Conservation (phyloP, 179 eudicot genomes). For the Camellia oleifera region DNA sequence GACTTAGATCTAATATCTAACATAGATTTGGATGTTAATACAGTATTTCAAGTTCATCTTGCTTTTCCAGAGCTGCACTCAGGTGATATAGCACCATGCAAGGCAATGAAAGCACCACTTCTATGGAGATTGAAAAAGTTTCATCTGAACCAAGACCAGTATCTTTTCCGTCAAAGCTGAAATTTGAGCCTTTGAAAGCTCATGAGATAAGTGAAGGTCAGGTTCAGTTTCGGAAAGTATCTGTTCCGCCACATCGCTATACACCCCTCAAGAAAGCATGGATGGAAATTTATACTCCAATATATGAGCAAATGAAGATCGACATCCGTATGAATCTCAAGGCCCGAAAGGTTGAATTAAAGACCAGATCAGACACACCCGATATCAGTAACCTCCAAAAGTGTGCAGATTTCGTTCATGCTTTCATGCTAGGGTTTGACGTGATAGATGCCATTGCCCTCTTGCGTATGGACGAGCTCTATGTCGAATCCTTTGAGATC, state of each 20-base stretch:
- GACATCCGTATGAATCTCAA: slow-evolving; percentile 84
- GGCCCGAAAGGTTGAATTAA: slow-evolving; percentile 64
- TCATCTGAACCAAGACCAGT: slow-evolving; percentile 18
- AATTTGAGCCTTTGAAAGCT: slow-evolving; percentile 58
- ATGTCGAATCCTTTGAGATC: slow-evolving; percentile 67
- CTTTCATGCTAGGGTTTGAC: slow-evolving; percentile 83
- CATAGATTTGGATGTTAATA: neutral
- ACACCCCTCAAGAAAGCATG: slow-evolving; percentile 71
- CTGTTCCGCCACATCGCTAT: slow-evolving; percentile 71
- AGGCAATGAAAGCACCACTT: slow-evolving; percentile 19
- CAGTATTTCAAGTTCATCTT: neutral
- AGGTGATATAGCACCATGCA: slow-evolving; percentile 10
- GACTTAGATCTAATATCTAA: neutral
- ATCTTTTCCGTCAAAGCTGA: slow-evolving; percentile 42
- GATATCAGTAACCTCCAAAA: slow-evolving; percentile 72
- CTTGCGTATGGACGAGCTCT: slow-evolving; percentile 68
- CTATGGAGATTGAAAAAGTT: slow-evolving; percentile 57
- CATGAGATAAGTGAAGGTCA: slow-evolving; percentile 74
- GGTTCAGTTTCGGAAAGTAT: slow-evolving; percentile 57
- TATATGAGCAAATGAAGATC: slow-evolving; percentile 74
- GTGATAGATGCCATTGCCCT: slow-evolving; percentile 64
- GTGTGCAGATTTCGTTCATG: slow-evolving; percentile 77
- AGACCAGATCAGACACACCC: slow-evolving; percentile 70
- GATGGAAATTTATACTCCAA: slow-evolving; percentile 72
- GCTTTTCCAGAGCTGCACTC: neutral